Evolutionary conservation across 768 basidiomycete species (phyloP).

Genomic region (Mrakia frigida): DNA sequence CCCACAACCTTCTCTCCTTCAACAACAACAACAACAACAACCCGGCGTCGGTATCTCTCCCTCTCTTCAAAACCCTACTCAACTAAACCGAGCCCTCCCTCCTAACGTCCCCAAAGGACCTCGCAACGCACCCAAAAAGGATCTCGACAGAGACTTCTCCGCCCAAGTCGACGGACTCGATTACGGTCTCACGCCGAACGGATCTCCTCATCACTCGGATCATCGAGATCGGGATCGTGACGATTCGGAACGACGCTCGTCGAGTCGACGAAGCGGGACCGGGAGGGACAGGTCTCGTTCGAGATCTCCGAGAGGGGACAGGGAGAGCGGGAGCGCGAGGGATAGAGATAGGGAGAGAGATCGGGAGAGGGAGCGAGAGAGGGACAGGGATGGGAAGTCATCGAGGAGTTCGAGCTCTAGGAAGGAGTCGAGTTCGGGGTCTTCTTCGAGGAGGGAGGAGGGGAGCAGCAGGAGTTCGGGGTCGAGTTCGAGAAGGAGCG

Average conservation of each 20-base stretch:
- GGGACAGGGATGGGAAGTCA: background rate
- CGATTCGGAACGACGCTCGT: background rate
- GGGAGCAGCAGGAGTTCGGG: background rate
- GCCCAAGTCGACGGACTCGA: constrained; percentile 27
- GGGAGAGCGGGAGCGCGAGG: background rate
- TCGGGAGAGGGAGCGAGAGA: background rate
- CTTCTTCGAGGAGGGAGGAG: background rate
- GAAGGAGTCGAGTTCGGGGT: background rate
- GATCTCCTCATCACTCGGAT: background rate
- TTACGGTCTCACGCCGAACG: constrained; percentile 8
- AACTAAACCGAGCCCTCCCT: background rate
- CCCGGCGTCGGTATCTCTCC: background rate
- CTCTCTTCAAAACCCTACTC: background rate
- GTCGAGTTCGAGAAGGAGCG: constrained; percentile 4
- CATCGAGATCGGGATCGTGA: background rate
- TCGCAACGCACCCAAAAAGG: constrained; percentile 21
- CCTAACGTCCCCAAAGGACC: constrained; percentile 16
- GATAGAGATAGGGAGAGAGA: constrained; percentile 12
- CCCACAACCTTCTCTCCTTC: background rate
- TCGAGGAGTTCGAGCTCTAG: background rate
- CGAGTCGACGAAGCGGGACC: background rate
- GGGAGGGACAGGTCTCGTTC: background rate
- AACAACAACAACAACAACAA: background rate
- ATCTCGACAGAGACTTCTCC: constrained; percentile 29
- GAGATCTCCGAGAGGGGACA: constrained; percentile 14